Conservation (phyloP, 805 yeast genomes). For the Jamesozyma spencerorum region DNA sequence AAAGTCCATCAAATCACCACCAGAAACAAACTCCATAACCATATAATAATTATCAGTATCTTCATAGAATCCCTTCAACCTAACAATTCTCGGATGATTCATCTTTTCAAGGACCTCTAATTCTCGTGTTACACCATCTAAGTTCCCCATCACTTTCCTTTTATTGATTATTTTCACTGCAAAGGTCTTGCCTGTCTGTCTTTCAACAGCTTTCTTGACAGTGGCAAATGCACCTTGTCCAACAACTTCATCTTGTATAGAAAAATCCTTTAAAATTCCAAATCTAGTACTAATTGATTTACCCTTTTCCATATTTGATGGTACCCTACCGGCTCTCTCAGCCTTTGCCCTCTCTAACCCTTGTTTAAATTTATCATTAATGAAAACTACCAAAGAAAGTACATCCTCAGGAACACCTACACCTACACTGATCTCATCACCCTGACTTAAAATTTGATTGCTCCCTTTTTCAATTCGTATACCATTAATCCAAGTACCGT, state of each 20-base stretch:
- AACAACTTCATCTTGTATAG: conserved; percentile 72
- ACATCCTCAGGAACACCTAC: conserved; percentile 70
- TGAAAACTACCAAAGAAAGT: conserved; percentile 38
- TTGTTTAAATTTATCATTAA: conserved; percentile 31
- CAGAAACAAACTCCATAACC: conserved; percentile 92
- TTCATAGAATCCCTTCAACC: conserved; percentile 74
- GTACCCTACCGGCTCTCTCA: background rate
- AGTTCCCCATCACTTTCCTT: conserved; percentile 66
- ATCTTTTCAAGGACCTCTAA: conserved; percentile 67
- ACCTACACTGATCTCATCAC: conserved; percentile 90
- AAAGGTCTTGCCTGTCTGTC: conserved; percentile 72
- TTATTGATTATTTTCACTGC: conserved; percentile 89
- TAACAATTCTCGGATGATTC: conserved; percentile 79
- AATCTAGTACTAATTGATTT: background rate
- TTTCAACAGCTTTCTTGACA: conserved; percentile 81
- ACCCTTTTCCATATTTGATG: no score
- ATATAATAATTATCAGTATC: conserved; percentile 73
- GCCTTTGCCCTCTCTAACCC: conserved; percentile 15
- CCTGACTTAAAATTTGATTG: conserved; percentile 76
- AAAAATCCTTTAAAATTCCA: conserved; percentile 63
- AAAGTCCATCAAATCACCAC: conserved; percentile 97
- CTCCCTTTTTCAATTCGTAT: conserved; percentile 63
- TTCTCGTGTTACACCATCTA: conserved; percentile 80
- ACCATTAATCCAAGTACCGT: conserved; percentile 84
- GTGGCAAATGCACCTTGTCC: conserved; percentile 99